Evolutionary conservation across 1,284 basidiomycete genomes (phyloP), one percentile per base, ranked within the genome.

Genomic region (Hymenochaete sp.): DNA sequence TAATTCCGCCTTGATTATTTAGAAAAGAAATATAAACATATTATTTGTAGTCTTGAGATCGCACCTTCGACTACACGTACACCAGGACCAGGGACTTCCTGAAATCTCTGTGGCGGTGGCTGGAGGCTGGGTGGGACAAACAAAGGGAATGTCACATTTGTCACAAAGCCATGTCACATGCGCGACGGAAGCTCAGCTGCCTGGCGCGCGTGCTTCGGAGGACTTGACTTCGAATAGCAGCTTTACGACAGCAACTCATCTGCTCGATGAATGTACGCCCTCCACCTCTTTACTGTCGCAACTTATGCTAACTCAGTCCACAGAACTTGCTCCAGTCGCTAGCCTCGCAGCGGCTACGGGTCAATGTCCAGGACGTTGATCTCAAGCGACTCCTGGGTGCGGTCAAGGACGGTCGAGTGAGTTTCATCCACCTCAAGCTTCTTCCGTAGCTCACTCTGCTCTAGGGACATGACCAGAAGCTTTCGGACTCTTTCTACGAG

Each of bases 401-500:
- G 53, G 81, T 88, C 56, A 85, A 80, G 71, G 82, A 85, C 55
- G 73, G 68, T 58, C 75, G 84, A 63, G 84, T 85, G 66, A 63
- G 80, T 73, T 38, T 48, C 45, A 8, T 35, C 25, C 8, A 14
- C 11, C 6, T 43, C 35, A 43, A 49, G 44, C 35, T 49, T 53
- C 57, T 44, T 53, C 43, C 35, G 32, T 45, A 44, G 35, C 47
- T 45, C 8, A 40, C 37, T 32, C 26, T 55, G 75, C 68, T 69
- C 22, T 70, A 81, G 59, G 68, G 65, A 43, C 67, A 80, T 57
- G 83, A 87, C 62, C 64, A 69, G 42, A 90, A 86, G 61, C 73
- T 82, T 10, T 71, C 80, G n/a, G 90, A 95, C 59, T 79, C 83
- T 18, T 97, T 95, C 70, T 89, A 88, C 56, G 92, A 95, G 54